A percentile compares a stretch with the other conserved stretches of the same genome.
phyloP scores from a whole-genome alignment of 2,329 filamentous ascomycete genomes.

The Gaeumannomyces tritici region DNA sequence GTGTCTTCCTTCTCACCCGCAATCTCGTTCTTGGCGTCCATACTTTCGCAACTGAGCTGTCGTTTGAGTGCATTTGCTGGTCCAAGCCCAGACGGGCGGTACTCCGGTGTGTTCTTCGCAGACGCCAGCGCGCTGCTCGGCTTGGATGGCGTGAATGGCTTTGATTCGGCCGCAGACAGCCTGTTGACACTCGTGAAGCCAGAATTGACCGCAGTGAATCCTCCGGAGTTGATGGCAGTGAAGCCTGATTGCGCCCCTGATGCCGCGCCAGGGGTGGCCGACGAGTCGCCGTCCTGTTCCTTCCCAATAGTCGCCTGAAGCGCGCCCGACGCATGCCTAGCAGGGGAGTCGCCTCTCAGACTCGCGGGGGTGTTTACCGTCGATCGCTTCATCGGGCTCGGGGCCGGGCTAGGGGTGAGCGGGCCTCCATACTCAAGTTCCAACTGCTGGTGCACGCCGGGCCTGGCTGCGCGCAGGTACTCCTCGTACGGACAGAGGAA shows the following conservation, averaged over 20 bases:
- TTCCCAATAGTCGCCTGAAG: conserved; percentile 34
- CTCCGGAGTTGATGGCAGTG: conserved; percentile 45
- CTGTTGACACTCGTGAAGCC: conserved; percentile 61
- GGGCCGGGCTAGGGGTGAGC: conserved; percentile 65
- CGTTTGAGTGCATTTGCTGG: conserved; percentile 63
- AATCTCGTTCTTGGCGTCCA: conserved; percentile 39
- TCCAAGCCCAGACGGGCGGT: conserved; percentile 43
- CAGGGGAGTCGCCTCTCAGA: conserved; percentile 56
- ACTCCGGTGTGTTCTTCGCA: conserved; percentile 55
- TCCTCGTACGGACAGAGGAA: conserved; percentile 97
- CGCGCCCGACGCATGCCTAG: conserved; percentile 43
- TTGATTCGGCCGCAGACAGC: conserved; percentile 30
- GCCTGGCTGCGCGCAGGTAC: conserved; percentile 82
- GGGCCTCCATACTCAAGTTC: conserved; percentile 90
- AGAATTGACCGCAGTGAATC: conserved; percentile 64
- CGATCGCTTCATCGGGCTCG: conserved; percentile 60
- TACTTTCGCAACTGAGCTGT: conserved; percentile 54
- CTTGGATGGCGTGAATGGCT: conserved; percentile 52
- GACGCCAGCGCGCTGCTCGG: conserved; percentile 54
- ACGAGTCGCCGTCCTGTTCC: conserved; percentile 17
- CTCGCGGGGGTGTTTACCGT: conserved; percentile 49
- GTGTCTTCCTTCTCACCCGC: conserved; percentile 44
- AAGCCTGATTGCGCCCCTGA: conserved; percentile 32
- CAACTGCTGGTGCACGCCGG: conserved; percentile 90
- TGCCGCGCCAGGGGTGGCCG: conserved; percentile 18